phyloP scores from a whole-genome alignment of 495 filamentous ascomycete genomes.

The Penicillium odoratum region DNA sequence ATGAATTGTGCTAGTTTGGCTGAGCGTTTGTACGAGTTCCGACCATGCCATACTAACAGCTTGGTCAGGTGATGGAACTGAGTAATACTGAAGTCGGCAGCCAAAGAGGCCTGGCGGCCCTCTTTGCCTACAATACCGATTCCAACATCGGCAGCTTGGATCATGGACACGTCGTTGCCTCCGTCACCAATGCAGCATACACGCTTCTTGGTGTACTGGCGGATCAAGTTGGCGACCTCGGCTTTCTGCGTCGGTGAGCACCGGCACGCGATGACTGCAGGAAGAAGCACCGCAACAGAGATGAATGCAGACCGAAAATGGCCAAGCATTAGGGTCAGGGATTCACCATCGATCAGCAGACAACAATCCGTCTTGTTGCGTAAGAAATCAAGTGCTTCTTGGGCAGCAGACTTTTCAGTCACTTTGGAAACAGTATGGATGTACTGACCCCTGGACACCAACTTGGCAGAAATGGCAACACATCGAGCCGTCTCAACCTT shows the following conservation, averaged over 20 bases:
- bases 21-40: slow-evolving; percentile 93
- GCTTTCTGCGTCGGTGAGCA: slow-evolving; percentile 98
- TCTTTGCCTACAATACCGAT: slow-evolving; percentile 99
- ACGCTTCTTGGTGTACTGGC: slow-evolving; percentile 86
- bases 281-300: slow-evolving; percentile 79
- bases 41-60: slow-evolving; percentile 94
- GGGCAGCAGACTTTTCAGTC: slow-evolving; percentile 58
- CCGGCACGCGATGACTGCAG: slow-evolving; percentile 92
- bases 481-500: slow-evolving; percentile 98
- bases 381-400: slow-evolving; percentile 83
- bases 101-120: slow-evolving; percentile 89
- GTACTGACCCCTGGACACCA: slow-evolving; percentile 93
- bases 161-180: slow-evolving; percentile 99
- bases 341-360: slow-evolving; percentile 93
- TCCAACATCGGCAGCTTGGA: slow-evolving; percentile 95
- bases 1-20: slow-evolving; percentile 98
- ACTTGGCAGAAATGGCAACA: slow-evolving; percentile 89
- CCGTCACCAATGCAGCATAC: slow-evolving; percentile 97
- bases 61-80: slow-evolving; percentile 97
- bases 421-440: slow-evolving; percentile 90
- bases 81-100: slow-evolving; percentile 93
- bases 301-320: slow-evolving; percentile 85
- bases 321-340: slow-evolving; percentile 75
- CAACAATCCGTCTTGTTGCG: slow-evolving; percentile 85
- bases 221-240: slow-evolving; percentile 87